A percentile compares a stretch with the other conserved stretches of the same genome.
Evolutionary conservation across 116 monocot genomes (phyloP).

Genomic region (Iris pallida): DNA sequence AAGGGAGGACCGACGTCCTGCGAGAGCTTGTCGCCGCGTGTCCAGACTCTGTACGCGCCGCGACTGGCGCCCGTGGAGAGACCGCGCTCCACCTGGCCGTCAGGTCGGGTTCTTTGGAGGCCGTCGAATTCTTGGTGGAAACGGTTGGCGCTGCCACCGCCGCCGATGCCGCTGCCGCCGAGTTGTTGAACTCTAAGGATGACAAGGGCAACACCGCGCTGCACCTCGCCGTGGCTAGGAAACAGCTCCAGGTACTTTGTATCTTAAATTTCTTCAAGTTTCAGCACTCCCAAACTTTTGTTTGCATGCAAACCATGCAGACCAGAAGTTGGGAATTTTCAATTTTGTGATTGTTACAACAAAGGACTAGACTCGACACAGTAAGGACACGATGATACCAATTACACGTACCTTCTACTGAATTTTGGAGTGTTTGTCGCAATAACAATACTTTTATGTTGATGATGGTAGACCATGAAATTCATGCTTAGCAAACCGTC

Average conservation of each 20-base stretch:
- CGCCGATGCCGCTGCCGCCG: neutral
- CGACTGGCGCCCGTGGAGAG: neutral
- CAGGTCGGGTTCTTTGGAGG: neutral
- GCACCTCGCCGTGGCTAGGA: neutral
- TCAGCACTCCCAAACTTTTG: neutral
- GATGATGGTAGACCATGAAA: neutral
- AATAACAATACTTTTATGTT: no score
- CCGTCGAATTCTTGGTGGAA: neutral
- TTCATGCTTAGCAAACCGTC: neutral
- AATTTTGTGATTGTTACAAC: no score
- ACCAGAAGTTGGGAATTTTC: no score
- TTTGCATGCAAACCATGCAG: no score
- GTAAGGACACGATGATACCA: no score
- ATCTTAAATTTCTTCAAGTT: neutral
- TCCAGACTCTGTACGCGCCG: neutral
- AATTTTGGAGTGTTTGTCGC: no score
- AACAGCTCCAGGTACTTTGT: neutral
- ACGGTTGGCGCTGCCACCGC: no score
- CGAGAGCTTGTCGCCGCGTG: neutral
- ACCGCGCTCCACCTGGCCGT: neutral
- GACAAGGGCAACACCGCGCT: neutral
- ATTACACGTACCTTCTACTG: no score
- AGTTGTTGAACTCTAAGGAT: neutral
- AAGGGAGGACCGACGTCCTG: neutral
- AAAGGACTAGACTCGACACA: no score